Evolutionary conservation across 2,329 filamentous ascomycete species (phyloP).

Genomic region (Aspergillus vadensis): DNA sequence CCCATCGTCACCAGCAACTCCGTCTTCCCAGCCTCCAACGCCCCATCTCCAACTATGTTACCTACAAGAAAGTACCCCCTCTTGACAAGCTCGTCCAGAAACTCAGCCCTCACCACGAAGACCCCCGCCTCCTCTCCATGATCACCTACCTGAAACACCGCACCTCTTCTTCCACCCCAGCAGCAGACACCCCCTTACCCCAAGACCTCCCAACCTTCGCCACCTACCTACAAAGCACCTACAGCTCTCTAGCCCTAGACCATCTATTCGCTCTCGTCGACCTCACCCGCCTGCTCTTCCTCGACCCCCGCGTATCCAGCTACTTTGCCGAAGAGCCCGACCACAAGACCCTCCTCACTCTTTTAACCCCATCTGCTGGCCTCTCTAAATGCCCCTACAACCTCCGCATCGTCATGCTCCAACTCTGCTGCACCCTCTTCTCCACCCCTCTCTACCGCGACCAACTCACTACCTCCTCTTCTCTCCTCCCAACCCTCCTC

Average conservation of each 20-base stretch:
- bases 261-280: conserved; percentile 82
- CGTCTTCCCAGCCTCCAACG: conserved; percentile 70
- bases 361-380: conserved; percentile 54
- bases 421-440: conserved; percentile 84
- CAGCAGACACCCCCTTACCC: conserved; percentile 69
- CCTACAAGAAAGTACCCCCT: conserved; percentile 77
- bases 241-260: conserved; percentile 61
- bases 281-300: conserved; percentile 74
- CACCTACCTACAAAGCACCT: conserved; percentile 59
- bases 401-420: conserved; percentile 76
- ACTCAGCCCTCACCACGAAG: conserved; percentile 64
- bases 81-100: conserved; percentile 79
- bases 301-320: conserved; percentile 76
- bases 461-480: conserved; percentile 60
- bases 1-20: conserved; percentile 74
- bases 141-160: conserved; percentile 67
- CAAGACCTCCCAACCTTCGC: conserved; percentile 69
- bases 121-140: conserved; percentile 64
- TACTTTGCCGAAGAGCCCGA: conserved; percentile 72
- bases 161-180: conserved; percentile 52
- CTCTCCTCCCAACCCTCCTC: conserved; percentile 62
- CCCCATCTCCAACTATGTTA: conserved; percentile 65
- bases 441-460: conserved; percentile 71
- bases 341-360: conserved; percentile 62
- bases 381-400: conserved; percentile 70